Base-by-base conservation (phyloP, 2,329 filamentous ascomycete species). In the Cladosporium colombiae region DNA sequence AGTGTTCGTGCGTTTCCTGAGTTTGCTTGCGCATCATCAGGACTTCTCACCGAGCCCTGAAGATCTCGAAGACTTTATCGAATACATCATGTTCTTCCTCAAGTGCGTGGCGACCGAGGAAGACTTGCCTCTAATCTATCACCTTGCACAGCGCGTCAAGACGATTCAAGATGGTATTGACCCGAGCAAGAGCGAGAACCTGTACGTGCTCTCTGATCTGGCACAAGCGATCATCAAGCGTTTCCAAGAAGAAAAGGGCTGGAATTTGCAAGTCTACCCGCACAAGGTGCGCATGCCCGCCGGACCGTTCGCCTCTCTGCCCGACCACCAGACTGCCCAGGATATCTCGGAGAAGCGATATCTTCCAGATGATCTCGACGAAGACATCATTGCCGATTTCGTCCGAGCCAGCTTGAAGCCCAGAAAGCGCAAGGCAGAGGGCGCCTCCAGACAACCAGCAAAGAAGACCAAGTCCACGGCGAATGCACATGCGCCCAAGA, bases 71-170 rank as follows among this genome's bases (percentile, higher is more conserved):
- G 92, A 97, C 74, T 93, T 96, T 76, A 89, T 91, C 6, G 88
- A 89, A 71, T 99, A 98, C 77, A 88, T 99, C 66, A 78, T 97
- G 50, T 97, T 94, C 79, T 99, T 96, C 75, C 83, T 98, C 56
- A 88, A 85, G 68, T 88, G 89, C 44, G 88, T 97, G 21, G 92
- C 92, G 11, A 94, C 89, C 0, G 91, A 96, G 76, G 87, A 91
- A 53, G 99, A 97, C 72, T 83, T 98, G 18, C 90, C 91, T 0
- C 82, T 97, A 68, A 93, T 99, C 49, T 95, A 91, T 81, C 92
- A 95, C 77, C 91, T 97, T 68, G 93, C 93, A 14, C 93, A 98
- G 78, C 88, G 93, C 11, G 89, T 97, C 64, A 99, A 99, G 82
- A 91, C 94, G 77, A 91, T 93, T 11, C 85, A 87, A 50, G 95